These are phyloP conservation scores for Calonectria pseudoturangicola DNA, from an alignment of 2,329 filamentous ascomycete species.

Conservation along the genomic window DNA sequence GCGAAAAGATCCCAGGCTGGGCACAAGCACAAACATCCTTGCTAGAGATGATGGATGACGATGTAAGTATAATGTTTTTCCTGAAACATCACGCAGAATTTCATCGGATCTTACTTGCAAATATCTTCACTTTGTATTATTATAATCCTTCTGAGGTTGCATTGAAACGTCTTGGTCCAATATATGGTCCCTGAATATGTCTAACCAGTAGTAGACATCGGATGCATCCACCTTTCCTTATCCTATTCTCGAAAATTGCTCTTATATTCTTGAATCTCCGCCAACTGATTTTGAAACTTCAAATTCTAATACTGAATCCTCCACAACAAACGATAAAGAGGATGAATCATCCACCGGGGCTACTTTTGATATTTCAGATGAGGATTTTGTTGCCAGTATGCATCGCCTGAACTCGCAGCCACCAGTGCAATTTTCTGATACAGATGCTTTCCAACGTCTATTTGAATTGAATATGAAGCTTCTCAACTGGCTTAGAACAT, in stretches of 20 bases:
- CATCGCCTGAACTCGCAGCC: neutral
- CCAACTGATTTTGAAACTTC: neutral
- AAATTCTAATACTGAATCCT: neutral
- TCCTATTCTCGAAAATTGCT: neutral
- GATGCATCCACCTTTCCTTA: neutral
- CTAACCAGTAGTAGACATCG: neutral
- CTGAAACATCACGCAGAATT: neutral
- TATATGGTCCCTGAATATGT: neutral
- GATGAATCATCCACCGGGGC: neutral
- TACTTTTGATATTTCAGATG: neutral
- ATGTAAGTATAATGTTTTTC: slow-evolving; percentile 3
- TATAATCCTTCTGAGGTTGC: neutral
- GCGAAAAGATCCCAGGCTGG: neutral
- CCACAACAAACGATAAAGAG: neutral
- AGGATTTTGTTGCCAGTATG: neutral
- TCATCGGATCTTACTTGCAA: neutral
- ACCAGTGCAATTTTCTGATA: neutral
- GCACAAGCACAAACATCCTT: neutral
- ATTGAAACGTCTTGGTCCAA: neutral
- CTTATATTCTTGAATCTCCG: neutral
- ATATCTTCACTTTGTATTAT: too few relatives aligned
- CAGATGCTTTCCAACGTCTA: neutral
- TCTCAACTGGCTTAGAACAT: neutral
- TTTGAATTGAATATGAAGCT: slow-evolving; percentile 4
- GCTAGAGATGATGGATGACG: neutral